Conservation (phyloP, 306 rosid genomes). For the Medicago truncatula region DNA sequence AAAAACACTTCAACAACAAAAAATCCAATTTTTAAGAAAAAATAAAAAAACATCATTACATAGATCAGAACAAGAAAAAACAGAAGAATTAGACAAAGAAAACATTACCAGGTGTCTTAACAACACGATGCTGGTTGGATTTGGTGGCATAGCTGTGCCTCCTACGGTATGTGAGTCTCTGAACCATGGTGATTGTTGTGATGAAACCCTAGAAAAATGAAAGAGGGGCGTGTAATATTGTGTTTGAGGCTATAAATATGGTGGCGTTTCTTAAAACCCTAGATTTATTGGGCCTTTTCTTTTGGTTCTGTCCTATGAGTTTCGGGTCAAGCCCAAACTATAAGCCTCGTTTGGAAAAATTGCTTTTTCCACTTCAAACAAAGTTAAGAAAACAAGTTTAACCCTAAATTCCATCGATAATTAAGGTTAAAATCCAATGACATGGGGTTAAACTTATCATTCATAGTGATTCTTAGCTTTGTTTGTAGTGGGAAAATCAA, state of each 20-base stretch:
- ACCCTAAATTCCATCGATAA: too few species aligned
- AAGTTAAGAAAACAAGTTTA: too few species aligned
- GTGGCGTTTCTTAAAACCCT: slow-evolving; percentile 23
- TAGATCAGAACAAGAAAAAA: neutral
- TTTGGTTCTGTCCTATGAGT: neutral
- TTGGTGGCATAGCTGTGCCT: slow-evolving; percentile 92
- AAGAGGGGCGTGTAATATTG: neutral
- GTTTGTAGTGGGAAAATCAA: too few species aligned
- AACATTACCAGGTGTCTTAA: slow-evolving; percentile 79
- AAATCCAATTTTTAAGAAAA: neutral
- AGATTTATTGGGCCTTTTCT: neutral
- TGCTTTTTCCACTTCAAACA: too few species aligned
- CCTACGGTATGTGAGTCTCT: slow-evolving; percentile 79
- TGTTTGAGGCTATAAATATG: neutral
- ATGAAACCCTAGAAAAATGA: slow-evolving; percentile 13
- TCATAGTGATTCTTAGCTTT: too few species aligned
- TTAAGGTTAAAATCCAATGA: too few species aligned
- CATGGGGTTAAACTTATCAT: too few species aligned
- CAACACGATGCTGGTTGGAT: slow-evolving; percentile 85
- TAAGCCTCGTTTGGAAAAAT: too few species aligned
- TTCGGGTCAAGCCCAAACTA: neutral
- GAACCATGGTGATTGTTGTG: slow-evolving; percentile 60
- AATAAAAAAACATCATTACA: neutral
- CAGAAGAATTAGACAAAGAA: neutral
- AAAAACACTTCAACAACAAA: neutral